Evolutionary conservation across 768 basidiomycete genomes (phyloP).

Genomic region (Boletus huronensis): DNA sequence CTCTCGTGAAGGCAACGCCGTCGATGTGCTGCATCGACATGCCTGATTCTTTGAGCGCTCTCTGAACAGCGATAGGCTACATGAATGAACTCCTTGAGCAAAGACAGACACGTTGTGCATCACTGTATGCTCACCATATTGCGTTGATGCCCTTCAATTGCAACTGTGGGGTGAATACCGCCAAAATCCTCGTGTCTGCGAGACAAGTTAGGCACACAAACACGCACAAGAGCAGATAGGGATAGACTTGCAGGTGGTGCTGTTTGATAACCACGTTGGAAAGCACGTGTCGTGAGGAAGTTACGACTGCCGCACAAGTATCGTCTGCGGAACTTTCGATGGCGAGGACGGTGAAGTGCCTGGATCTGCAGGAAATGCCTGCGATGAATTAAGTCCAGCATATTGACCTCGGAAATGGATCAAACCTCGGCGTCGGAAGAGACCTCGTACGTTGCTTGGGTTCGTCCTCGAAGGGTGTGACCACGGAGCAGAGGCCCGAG

Average conservation of each 20-base stretch:
- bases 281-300: conserved; percentile 62
- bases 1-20: conserved; percentile 88
- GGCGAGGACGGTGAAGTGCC: conserved; percentile 57
- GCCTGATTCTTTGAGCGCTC: conserved; percentile 64
- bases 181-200: conserved; percentile 37
- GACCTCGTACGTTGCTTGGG: not conserved
- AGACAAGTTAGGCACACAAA: not conserved
- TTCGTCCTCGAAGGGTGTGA: not conserved
- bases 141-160: conserved; percentile 73
- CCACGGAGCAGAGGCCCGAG: not conserved
- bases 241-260: conserved; percentile 56
- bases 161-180: conserved; percentile 77
- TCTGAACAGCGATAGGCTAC: conserved; percentile 70
- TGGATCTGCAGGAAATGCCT: not conserved
- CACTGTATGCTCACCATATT: conserved; percentile 54
- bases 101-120: not conserved
- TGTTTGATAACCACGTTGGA: conserved; percentile 89
- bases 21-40: conserved; percentile 63
- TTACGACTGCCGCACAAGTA: conserved; percentile 85
- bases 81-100: not conserved
- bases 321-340: conserved; percentile 93
- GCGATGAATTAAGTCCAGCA: not conserved
- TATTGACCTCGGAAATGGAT: not conserved
- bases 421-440: not conserved
- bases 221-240: too few species aligned